A percentile compares a stretch with the other conserved stretches of the same genome.
Conservation (phyloP, 2,329 filamentous ascomycete species). For the Aureobasidium subglaciale region DNA sequence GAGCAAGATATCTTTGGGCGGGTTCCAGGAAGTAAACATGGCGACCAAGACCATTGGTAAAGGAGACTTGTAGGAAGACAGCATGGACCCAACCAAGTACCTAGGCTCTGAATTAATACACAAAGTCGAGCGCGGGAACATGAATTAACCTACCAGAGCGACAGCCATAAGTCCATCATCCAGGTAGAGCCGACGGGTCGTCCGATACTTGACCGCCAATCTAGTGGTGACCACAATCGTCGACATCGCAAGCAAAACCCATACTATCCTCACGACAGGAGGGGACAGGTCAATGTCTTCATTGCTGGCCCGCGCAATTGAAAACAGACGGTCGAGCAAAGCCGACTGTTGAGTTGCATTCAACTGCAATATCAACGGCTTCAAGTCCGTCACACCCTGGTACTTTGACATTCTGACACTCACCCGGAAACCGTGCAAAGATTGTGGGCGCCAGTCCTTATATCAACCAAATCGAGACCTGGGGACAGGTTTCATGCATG, state of each 20-base stretch:
- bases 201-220: conserved; percentile 21
- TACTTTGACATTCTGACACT: background rate
- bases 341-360: background rate
- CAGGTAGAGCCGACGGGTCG: conserved; percentile 22
- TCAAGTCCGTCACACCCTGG: background rate
- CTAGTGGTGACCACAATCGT: conserved; percentile 21
- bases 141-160: conserved; percentile 17
- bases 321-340: background rate
- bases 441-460: background rate
- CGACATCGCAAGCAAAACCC: conserved; percentile 24
- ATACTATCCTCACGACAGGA: conserved; percentile 5
- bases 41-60: conserved; percentile 22
- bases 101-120: conserved; percentile 2
- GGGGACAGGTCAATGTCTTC: background rate
- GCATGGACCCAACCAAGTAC: conserved; percentile 22
- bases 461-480: background rate
- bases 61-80: conserved; percentile 19
- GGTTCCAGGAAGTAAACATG: conserved; percentile 22
- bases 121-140: background rate
- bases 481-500: background rate
- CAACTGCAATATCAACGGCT: background rate
- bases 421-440: background rate
- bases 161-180: conserved; percentile 25
- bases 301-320: background rate
- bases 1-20: conserved; percentile 16